Percentiles rank a stretch among this genome's conserved stretches.
Conservation (phyloP, 108 stramenopile genomes). For the Hondaea fermentalgiana region DNA sequence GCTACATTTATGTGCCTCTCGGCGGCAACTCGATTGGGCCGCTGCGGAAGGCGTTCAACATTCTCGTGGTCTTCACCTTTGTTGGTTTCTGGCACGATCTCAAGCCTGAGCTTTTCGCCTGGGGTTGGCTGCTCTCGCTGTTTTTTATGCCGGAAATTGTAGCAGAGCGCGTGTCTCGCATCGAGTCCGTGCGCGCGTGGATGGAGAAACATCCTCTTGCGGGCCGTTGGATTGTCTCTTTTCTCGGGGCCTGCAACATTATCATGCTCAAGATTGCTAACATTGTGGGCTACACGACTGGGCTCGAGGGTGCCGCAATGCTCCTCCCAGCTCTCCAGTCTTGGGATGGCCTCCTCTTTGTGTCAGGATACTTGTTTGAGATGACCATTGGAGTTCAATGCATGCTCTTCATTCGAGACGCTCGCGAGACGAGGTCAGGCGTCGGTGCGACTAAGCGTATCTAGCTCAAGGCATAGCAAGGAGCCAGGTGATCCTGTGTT, state of each 20-base stretch:
- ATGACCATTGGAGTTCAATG: not conserved
- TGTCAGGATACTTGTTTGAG: not conserved
- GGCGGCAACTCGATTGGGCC: constrained; percentile 23
- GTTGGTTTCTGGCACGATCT: constrained; percentile 58
- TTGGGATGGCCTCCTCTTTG: not conserved
- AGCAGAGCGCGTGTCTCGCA: constrained; percentile 6
- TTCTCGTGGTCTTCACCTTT: constrained; percentile 48
- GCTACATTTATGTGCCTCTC: constrained; percentile 56
- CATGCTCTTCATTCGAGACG: not conserved
- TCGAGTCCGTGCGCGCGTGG: not conserved
- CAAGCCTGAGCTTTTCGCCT: constrained; percentile 42
- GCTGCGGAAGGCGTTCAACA: constrained; percentile 21
- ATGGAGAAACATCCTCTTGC: not conserved
- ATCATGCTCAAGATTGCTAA: constrained; percentile 43
- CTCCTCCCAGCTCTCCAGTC: not conserved
- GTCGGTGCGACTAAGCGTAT: too few species aligned
- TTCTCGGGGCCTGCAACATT: constrained; percentile 24
- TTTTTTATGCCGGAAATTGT: constrained; percentile 39
- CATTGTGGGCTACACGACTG: constrained; percentile 44
- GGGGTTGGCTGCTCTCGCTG: constrained; percentile 43
- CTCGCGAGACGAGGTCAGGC: too few species aligned
- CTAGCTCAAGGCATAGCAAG: too few species aligned
- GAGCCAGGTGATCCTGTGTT: too few species aligned
- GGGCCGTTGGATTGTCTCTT: not conserved
- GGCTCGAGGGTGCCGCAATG: constrained; percentile 31